Base-by-base conservation (phyloP, 2,329 filamentous ascomycete genomes). In the Podosphaera leucotricha region DNA sequence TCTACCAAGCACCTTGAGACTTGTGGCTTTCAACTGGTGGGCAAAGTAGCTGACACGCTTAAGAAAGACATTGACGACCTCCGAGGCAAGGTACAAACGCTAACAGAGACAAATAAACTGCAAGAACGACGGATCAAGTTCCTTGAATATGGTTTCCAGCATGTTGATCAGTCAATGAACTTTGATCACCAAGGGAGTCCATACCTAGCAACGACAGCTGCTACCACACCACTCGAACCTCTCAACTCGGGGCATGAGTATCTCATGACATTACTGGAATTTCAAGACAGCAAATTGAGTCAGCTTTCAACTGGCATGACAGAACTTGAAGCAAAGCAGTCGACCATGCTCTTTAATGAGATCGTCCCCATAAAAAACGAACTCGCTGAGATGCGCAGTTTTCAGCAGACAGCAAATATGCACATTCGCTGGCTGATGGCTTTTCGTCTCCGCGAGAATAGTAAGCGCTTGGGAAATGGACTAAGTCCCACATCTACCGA, bases 321-420 rank as follows among this genome's bases (percentile, higher is more conserved):
- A 18, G 71, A 75, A 46, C 62, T 74, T 42, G 72, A 76, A 53
- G 68, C 67, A 2, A 66, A 70, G 41, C 71, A 75, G 53, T 71
- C 66, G 26, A 68, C 74, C 58, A 68, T 71, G 64, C 64, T 73
- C 7, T 64, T 76, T 53, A 75, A 74, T 51, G 70, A 76, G 55
- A 68, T 71, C 4, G 65, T 73, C 53, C 71, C 68, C 6, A 67
- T 77, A 47, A 71, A 72, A 46, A 71, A 77, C 46, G 70, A 75
- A 56, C 64, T 77, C n/a, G 66, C 67, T 3, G 72, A 77, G 54
- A 46, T 60, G 16, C 49, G 55, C 33, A 59, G 54, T 36, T 53
- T 52, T 19, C 54, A 57, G 44, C 54, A 57, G 20, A 54, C 57
- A 24, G 52, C 55, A 4, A 52, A 53, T 20, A 59, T 59, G 55